Evolutionary conservation across 2,329 filamentous ascomycete genomes (phyloP).

Genomic region (Dactylellina haptotyla): DNA sequence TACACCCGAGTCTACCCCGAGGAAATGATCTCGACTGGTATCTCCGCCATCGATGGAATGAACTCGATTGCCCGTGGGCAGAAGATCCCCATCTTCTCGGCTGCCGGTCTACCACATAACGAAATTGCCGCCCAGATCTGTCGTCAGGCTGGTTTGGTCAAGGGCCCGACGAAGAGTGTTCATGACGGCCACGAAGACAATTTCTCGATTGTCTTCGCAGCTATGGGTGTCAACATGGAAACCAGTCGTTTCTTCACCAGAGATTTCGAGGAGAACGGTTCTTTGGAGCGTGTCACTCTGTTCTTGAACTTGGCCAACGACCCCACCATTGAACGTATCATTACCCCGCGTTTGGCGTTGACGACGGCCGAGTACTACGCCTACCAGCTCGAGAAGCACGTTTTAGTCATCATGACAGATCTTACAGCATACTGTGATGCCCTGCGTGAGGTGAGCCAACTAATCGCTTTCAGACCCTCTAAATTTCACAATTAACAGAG

Average conservation of each 20-base stretch:
- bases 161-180: slow-evolving; percentile 86
- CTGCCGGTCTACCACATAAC: slow-evolving; percentile 97
- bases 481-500: neutral
- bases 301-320: slow-evolving; percentile 99
- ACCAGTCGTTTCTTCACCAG: slow-evolving; percentile 97
- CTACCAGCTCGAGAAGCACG: slow-evolving; percentile 99
- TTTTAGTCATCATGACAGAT: slow-evolving; percentile 97
- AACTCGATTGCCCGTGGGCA: slow-evolving; percentile 91
- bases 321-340: slow-evolving; percentile 97
- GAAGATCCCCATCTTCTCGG: slow-evolving; percentile 99
- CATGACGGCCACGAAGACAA: slow-evolving; percentile 98
- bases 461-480: neutral
- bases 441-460: slow-evolving; percentile 75
- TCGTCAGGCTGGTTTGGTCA: slow-evolving; percentile 92
- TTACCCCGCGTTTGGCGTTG: slow-evolving; percentile 95
- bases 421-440: slow-evolving; percentile 98
- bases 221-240: slow-evolving; percentile 99
- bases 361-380: slow-evolving; percentile 99
- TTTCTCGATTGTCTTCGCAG: slow-evolving; percentile 99
- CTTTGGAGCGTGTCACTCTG: slow-evolving; percentile 93
- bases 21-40: slow-evolving; percentile 99
- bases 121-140: slow-evolving; percentile 99
- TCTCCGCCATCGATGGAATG: slow-evolving; percentile 73
- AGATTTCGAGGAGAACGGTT: slow-evolving; percentile 99
- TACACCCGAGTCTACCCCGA: slow-evolving; percentile 98